Base-by-base conservation (phyloP, 1,139 yeast species). In the Protomyces gravidus region DNA sequence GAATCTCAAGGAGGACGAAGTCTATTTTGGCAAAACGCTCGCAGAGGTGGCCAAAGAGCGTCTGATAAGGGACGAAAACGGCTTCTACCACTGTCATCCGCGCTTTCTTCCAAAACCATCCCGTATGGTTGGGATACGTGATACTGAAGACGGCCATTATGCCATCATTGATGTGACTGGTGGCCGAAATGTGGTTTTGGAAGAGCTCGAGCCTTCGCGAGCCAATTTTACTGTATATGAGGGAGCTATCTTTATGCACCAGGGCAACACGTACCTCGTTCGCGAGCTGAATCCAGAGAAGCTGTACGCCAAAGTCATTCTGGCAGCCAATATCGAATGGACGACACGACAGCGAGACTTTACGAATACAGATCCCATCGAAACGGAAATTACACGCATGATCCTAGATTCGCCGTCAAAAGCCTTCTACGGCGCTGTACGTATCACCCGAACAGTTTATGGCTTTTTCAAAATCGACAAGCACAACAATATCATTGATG, bases 161-260 rank as follows among this genome's bases (percentile, higher is more conserved):
- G 96, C 96, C 0, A 95, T 92, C 4, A 94, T 90, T 19, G 97
- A 90, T 70, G 79, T 84, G 25, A 89, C 97, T 0, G 82, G 85
- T 66, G 81, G 82, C 32, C 73, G 89, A 61, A 86, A 87, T 68
- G 73, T 79, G 3, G 84, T 92, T 1, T 84, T 92, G 50, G 99
- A 92, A 72, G 92, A 86, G 66, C 81, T 92, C n/a, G 98, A 92
- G 69, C 86, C 86, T 1, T 84, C 88, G 52, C 78, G 98, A 66
- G 88, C 95, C 0, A 84, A 90, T 56, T 92, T 92, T 69, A 89
- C 97, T 0, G 70, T 92, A 1, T 94, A 94, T 70, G 97, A 92
- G 70, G 99, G 98, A 0, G 98, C 95, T 0, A 89, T 92, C 1
- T 89, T 87, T 66, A 79, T 92, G 52, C 97, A 92, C 68, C 97